Conservation (phyloP, 2,329 filamentous ascomycete genomes). For the Microsporum canis region DNA sequence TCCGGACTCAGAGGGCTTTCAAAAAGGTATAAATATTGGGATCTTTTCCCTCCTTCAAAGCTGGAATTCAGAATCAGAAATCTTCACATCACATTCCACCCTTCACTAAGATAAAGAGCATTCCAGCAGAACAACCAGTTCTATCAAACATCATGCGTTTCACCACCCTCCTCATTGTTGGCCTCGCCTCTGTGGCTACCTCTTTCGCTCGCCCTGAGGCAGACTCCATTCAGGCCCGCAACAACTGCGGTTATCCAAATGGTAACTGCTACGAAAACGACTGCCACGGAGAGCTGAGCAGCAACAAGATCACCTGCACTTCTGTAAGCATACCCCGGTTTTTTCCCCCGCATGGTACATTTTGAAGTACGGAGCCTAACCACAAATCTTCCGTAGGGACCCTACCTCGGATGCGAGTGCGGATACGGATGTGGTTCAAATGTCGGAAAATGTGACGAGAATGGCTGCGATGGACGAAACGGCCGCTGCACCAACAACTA, state of each 20-base stretch:
- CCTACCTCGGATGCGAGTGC: slow-evolving; percentile 8
- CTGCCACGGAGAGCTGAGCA: slow-evolving; percentile 11
- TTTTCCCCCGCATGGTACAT: neutral
- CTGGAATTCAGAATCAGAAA: neutral
- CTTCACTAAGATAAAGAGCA: neutral
- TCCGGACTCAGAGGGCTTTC: neutral
- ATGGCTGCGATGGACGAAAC: slow-evolving; percentile 9
- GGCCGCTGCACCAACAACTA: slow-evolving; percentile 11
- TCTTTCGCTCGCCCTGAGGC: slow-evolving; percentile 6
- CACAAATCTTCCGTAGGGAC: slow-evolving; percentile 5
- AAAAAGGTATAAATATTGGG: neutral
- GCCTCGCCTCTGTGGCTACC: slow-evolving; percentile 7
- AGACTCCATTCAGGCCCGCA: neutral
- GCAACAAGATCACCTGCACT: slow-evolving; percentile 9
- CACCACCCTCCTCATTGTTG: slow-evolving; percentile 6
- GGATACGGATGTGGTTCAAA: slow-evolving; percentile 11
- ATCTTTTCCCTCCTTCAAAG: neutral
- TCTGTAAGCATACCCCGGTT: slow-evolving; percentile 6
- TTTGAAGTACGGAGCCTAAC: neutral
- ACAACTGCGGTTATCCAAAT: slow-evolving; percentile 9
- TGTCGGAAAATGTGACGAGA: slow-evolving; percentile 10
- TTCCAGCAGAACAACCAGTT: neutral
- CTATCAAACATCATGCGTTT: slow-evolving; percentile 8
- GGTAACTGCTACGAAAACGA: slow-evolving; percentile 12
- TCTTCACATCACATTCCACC: neutral